Evolutionary conservation across 129 eudicot species (phyloP).

Genomic region (Helianthus tuberosus): DNA sequence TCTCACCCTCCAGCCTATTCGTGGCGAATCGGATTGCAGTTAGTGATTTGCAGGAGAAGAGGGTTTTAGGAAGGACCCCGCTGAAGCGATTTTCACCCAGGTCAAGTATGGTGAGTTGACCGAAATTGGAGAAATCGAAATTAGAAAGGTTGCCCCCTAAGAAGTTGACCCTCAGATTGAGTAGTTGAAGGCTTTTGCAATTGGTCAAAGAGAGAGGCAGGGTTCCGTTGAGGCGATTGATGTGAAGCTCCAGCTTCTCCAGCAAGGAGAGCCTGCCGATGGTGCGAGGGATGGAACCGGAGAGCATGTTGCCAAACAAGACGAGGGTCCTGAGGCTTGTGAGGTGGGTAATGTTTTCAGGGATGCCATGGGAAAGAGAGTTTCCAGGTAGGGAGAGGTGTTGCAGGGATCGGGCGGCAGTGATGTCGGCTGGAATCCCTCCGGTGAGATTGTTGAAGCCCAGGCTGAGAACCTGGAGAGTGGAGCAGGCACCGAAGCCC

Average conservation of each 20-base stretch:
- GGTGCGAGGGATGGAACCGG: not conserved
- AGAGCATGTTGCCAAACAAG: not conserved
- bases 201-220: not conserved
- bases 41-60: not conserved
- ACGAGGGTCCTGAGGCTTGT: not conserved
- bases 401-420: not conserved
- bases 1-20: not conserved
- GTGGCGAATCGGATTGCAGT: slow-evolving; percentile 10
- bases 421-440: not conserved
- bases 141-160: not conserved
- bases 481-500: not conserved
- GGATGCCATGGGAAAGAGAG: not conserved
- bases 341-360: not conserved
- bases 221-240: slow-evolving; percentile 1
- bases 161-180: slow-evolving; percentile 6
- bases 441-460: slow-evolving; percentile 8
- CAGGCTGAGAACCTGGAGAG: not conserved
- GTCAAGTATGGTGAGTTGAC: not conserved
- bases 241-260: slow-evolving; percentile 5
- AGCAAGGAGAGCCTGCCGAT: not conserved
- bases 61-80: not conserved
- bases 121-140: not conserved
- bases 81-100: not conserved
- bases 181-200: slow-evolving; percentile 8
- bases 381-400: not conserved